Evolutionary conservation across 805 yeast species (phyloP).

Genomic region (Suhomyces canberraensis): DNA sequence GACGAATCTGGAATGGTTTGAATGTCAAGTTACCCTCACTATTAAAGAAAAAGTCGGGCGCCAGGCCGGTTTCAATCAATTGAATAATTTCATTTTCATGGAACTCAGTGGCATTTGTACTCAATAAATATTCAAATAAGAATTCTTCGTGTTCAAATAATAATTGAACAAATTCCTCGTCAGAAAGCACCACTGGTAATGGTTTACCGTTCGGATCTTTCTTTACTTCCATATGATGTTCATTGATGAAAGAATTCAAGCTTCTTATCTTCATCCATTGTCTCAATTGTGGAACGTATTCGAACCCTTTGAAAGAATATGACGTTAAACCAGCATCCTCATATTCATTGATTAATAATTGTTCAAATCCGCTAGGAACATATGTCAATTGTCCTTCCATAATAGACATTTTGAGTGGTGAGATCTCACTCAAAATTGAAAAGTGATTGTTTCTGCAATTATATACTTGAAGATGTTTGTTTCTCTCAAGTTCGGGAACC

Average conservation of each 20-base stretch:
- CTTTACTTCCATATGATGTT: slow-evolving; percentile 6
- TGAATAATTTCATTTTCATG: slow-evolving; percentile 29
- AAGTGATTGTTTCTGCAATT: slow-evolving; percentile 41
- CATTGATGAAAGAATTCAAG: slow-evolving; percentile 2
- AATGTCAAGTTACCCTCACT: slow-evolving; percentile 3
- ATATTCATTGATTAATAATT: slow-evolving; percentile 30
- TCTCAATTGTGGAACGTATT: slow-evolving; percentile 51
- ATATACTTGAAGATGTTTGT: slow-evolving; percentile 26
- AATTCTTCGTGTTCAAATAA: slow-evolving; percentile 22
- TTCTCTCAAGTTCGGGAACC: slow-evolving; percentile 18
- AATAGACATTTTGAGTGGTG: slow-evolving; percentile 30
- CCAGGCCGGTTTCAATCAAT: slow-evolving; percentile 4
- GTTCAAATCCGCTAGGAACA: slow-evolving; percentile 30
- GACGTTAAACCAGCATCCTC: slow-evolving; percentile 6
- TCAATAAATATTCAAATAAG: slow-evolving; percentile 28
- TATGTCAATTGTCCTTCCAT: slow-evolving; percentile 36
- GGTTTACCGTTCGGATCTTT: slow-evolving; percentile 1
- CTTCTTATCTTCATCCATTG: slow-evolving; percentile 45
- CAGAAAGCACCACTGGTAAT: slow-evolving; percentile 9
- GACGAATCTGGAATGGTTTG: slow-evolving; percentile 10
- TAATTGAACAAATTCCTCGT: slow-evolving; percentile 24
- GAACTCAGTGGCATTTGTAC: slow-evolving; percentile 28
- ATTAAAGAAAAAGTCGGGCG: slow-evolving; percentile 10
- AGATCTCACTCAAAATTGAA: slow-evolving; percentile 23
- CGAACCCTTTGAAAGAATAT: slow-evolving; percentile 34